phyloP scores from a whole-genome alignment of 2,329 filamentous ascomycete genomes.

The Herpotrichia juniperi region DNA sequence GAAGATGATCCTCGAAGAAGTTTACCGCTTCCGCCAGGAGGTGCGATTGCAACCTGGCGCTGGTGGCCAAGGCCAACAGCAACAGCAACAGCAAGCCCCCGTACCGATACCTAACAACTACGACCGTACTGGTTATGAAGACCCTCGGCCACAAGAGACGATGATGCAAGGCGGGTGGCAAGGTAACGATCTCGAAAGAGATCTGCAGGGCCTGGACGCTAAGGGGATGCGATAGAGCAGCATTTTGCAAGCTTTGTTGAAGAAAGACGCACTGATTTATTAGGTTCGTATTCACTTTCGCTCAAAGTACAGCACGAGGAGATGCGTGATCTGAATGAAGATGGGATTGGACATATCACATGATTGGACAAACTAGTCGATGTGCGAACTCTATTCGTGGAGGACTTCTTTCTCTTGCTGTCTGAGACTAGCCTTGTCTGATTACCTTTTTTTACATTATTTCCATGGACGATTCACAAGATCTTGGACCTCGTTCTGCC shows the following conservation, averaged over 20 bases:
- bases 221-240: conserved; percentile 8
- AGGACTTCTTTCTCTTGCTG: neutral
- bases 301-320: neutral
- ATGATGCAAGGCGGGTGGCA: conserved; percentile 45
- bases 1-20: conserved; percentile 96
- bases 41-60: conserved; percentile 52
- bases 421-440: neutral
- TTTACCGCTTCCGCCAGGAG: conserved; percentile 77
- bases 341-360: neutral
- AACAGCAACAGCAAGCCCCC: conserved; percentile 51
- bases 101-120: conserved; percentile 69
- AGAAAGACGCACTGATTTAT: too few species aligned
- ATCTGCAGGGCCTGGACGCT: conserved; percentile 55
- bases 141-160: conserved; percentile 66
- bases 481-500: neutral
- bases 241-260: neutral
- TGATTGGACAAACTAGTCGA: neutral
- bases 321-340: too few species aligned
- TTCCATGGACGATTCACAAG: neutral
- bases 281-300: neutral
- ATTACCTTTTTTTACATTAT: neutral
- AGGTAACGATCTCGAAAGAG: conserved; percentile 50
- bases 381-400: neutral
- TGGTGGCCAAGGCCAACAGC: conserved; percentile 36
- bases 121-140: conserved; percentile 63